Evolutionary conservation across 441 rosid genomes (phyloP).

Genomic region (Jatropha podagrica): DNA sequence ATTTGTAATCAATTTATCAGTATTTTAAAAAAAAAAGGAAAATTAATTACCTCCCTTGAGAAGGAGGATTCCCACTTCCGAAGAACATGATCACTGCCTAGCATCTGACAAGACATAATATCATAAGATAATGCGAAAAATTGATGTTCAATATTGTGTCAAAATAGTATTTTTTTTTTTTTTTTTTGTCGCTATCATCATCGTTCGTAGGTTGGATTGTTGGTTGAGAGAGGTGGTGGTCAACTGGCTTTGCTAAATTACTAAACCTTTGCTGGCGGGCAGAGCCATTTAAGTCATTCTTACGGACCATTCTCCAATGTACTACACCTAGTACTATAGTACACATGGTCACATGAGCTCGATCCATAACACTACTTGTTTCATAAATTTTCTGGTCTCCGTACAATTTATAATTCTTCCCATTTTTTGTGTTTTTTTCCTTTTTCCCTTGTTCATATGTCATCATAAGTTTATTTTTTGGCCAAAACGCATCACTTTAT

Average conservation of each 20-base stretch:
- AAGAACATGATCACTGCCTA: background rate
- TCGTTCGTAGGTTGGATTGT: background rate
- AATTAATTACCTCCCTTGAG: too few relatives aligned
- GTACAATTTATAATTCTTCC: background rate
- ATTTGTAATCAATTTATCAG: too few relatives aligned
- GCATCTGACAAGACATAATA: background rate
- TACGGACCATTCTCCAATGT: background rate
- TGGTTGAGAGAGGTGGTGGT: background rate
- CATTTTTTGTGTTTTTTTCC: too few relatives aligned
- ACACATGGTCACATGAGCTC: background rate
- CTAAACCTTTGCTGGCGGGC: background rate
- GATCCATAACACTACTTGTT: background rate
- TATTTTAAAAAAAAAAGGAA: too few relatives aligned
- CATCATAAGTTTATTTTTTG: too few relatives aligned
- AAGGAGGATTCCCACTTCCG: too few relatives aligned
- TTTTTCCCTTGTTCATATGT: too few relatives aligned
- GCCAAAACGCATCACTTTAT: too few relatives aligned
- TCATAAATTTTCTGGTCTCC: background rate
- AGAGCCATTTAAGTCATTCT: background rate
- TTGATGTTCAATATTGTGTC: background rate
- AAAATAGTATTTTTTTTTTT: too few relatives aligned
- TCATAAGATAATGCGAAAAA: background rate
- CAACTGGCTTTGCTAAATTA: background rate
- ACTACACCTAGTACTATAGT: background rate
- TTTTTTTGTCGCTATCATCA: too few relatives aligned